phyloP scores from a whole-genome alignment of 2,329 filamentous ascomycete genomes.

The Penicillium sp. region DNA sequence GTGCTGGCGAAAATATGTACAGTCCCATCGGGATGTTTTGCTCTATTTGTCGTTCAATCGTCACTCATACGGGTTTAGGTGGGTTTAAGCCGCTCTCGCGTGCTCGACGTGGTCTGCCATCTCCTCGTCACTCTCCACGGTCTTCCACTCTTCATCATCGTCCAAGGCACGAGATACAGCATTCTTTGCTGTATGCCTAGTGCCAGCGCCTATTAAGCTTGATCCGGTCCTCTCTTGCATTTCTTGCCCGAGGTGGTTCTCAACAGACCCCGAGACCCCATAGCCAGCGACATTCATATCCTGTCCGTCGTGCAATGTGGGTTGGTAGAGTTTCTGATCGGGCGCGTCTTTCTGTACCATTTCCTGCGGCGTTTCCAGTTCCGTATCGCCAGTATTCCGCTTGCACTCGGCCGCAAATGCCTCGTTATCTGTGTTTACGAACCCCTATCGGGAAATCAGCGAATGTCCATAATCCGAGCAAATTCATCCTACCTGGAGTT shows the following conservation, averaged over 20 bases:
- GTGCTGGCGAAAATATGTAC: neutral
- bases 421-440: slow-evolving; percentile 52
- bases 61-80: slow-evolving; percentile 14
- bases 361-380: slow-evolving; percentile 1
- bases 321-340: slow-evolving; percentile 7
- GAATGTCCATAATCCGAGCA: neutral
- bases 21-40: neutral
- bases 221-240: slow-evolving; percentile 39
- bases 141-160: slow-evolving; percentile 10
- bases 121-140: slow-evolving; percentile 9
- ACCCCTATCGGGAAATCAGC: slow-evolving; percentile 35
- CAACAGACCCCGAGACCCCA: slow-evolving; percentile 38
- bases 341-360: slow-evolving; percentile 1
- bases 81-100: slow-evolving; percentile 1
- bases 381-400: slow-evolving; percentile 14
- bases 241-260: slow-evolving; percentile 31
- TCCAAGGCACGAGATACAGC: slow-evolving; percentile 10
- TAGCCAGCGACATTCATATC: slow-evolving; percentile 42
- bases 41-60: slow-evolving; percentile 14
- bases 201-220: slow-evolving; percentile 19
- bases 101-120: slow-evolving; percentile 16
- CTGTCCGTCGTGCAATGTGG: slow-evolving; percentile 4
- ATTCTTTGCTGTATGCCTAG: slow-evolving; percentile 12
- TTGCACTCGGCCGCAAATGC: slow-evolving; percentile 39
- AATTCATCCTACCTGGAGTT: slow-evolving; percentile 37